These are phyloP conservation scores for Cladochytrium replicatum DNA, from an alignment of 192 early-diverging fungal species.

Conservation along the genomic window DNA sequence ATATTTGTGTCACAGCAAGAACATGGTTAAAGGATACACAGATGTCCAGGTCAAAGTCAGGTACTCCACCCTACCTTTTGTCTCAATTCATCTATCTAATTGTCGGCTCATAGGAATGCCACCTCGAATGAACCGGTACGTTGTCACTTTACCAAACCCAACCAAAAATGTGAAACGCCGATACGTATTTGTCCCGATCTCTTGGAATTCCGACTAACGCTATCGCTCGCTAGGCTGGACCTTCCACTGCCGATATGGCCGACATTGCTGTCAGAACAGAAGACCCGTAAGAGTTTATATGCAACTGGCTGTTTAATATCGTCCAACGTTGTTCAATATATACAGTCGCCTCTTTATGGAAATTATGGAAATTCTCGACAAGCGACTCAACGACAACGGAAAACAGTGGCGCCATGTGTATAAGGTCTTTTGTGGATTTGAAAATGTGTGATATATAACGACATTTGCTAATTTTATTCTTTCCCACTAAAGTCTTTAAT, in stretches of 20 bases:
- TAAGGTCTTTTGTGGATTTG: too few species aligned
- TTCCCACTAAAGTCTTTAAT: constrained; percentile 83
- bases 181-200: constrained; percentile 1
- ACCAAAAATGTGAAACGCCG: too few species aligned
- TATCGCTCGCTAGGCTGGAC: not conserved
- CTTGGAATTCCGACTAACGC: not conserved
- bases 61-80: not conserved
- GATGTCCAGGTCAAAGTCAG: constrained; percentile 86
- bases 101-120: constrained; percentile 37
- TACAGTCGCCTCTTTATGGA: constrained; percentile 78
- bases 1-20: constrained; percentile 56
- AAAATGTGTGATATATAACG: too few species aligned
- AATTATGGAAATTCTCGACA: constrained; percentile 97
- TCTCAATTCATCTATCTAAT: constrained; percentile 4
- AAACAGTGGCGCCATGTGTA: constrained; percentile 98
- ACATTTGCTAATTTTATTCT: too few species aligned
- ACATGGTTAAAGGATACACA: constrained; percentile 82
- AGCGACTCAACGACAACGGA: constrained; percentile 92
- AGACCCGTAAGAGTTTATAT: constrained; percentile 61
- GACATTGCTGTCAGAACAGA: constrained; percentile 78
- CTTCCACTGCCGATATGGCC: constrained; percentile 62
- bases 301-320: constrained; percentile 1
- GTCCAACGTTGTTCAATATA: not conserved
- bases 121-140: constrained; percentile 45
- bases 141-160: too few species aligned